Evolutionary conservation across 306 rosid species (phyloP).

Genomic region (Delonix regia): DNA sequence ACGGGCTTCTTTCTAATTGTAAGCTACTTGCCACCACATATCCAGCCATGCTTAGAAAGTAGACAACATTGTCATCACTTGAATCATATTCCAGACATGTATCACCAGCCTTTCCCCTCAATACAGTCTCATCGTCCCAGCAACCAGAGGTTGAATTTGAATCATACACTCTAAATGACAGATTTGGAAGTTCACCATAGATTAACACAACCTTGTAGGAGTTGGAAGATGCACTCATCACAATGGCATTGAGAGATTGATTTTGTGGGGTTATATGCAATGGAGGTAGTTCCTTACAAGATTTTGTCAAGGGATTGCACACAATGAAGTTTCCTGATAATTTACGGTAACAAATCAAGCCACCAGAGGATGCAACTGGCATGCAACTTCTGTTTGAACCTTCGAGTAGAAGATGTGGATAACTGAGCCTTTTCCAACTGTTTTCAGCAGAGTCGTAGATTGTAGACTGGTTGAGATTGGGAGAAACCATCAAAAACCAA

Average conservation of each 20-base stretch:
- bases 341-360: conserved; percentile 77
- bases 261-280: conserved; percentile 38
- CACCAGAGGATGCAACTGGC: conserved; percentile 81
- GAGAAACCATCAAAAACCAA: conserved; percentile 85
- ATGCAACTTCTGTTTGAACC: conserved; percentile 48
- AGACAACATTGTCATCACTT: conserved; percentile 62
- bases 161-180: conserved; percentile 52
- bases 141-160: conserved; percentile 45
- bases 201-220: conserved; percentile 63
- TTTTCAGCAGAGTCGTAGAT: conserved; percentile 72
- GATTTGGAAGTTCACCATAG: conserved; percentile 68
- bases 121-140: conserved; percentile 59
- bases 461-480: conserved; percentile 58
- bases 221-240: conserved; percentile 54
- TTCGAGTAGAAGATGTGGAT: conserved; percentile 52
- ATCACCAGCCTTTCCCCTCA: conserved; percentile 50
- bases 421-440: conserved; percentile 67
- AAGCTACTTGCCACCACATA: conserved; percentile 70
- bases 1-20: conserved; percentile 74
- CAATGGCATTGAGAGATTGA: conserved; percentile 72
- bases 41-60: conserved; percentile 79
- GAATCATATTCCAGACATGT: conserved; percentile 44
- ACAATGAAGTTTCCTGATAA: conserved; percentile 58
- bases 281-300: conserved; percentile 61
- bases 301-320: conserved; percentile 73